Evolutionary conservation across 306 rosid species (phyloP).

Genomic region (Sesbania bispinosa): DNA sequence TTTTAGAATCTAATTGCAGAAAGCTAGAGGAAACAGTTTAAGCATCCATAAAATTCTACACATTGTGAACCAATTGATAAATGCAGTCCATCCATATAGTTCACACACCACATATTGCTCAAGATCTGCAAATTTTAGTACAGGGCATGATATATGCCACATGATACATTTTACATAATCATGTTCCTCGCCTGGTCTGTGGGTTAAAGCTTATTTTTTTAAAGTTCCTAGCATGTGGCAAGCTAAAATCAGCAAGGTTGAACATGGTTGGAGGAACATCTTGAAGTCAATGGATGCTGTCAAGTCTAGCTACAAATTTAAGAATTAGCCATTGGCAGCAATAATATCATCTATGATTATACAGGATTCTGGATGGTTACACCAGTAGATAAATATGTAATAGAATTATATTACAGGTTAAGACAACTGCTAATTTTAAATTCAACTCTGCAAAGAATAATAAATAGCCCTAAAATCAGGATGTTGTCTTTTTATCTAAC

Average conservation of each 20-base stretch:
- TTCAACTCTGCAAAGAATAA: not conserved
- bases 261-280: not conserved
- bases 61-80: not conserved
- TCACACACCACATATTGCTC: conserved; percentile 11
- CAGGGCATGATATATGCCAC: conserved; percentile 6
- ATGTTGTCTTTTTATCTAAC: conserved; percentile 10
- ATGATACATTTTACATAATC: not conserved
- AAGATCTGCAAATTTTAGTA: conserved; percentile 10
- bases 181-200: not conserved
- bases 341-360: not conserved
- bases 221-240: not conserved
- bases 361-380: not conserved
- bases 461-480: not conserved
- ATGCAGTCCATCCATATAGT: not conserved
- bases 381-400: not conserved
- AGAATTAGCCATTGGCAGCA: not conserved
- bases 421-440: not conserved
- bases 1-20: conserved; percentile 20
- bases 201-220: not conserved
- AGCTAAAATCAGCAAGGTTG: not conserved
- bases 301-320: conserved; percentile 9
- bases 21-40: conserved; percentile 11
- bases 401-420: not conserved
- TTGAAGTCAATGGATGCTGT: not conserved
- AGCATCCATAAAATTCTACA: conserved; percentile 17